A percentile compares a stretch with the other conserved stretches of the same genome.
phyloP scores from a whole-genome alignment of 75 land plant species.

The Picea glauca region DNA sequence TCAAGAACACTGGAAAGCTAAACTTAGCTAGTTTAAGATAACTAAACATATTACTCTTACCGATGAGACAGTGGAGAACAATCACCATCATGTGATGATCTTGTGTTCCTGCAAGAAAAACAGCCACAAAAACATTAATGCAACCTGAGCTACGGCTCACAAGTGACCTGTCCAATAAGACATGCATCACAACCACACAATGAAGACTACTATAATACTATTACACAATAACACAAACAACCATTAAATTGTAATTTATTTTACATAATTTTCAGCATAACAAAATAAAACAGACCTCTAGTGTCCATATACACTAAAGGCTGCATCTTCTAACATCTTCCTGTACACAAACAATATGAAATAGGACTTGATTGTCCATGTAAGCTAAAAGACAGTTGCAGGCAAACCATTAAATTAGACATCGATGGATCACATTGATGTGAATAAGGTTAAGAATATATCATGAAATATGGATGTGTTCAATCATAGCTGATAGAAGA shows the following conservation, averaged over 20 bases:
- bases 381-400: neutral
- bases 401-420: neutral
- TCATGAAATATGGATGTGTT: too few relatives aligned
- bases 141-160: neutral
- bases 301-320: neutral
- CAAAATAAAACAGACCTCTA: neutral
- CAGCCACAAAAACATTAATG: neutral
- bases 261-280: neutral
- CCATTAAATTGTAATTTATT: neutral
- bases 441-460: too few relatives aligned
- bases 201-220: neutral
- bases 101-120: conserved; percentile 17
- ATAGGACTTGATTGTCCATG: neutral
- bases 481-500: too few relatives aligned
- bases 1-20: neutral
- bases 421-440: neutral
- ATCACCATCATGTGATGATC: conserved; percentile 3
- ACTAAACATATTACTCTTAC: neutral
- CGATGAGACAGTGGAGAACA: neutral
- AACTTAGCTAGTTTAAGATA: neutral
- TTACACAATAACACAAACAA: neutral
- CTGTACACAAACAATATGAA: neutral
- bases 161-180: neutral
- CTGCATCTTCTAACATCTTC: neutral
- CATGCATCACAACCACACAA: neutral